A percentile compares a stretch with the other conserved stretches of the same genome.
Evolutionary conservation across 2,329 filamentous ascomycete species (phyloP).

Genomic region (Fusarium sambucinum): DNA sequence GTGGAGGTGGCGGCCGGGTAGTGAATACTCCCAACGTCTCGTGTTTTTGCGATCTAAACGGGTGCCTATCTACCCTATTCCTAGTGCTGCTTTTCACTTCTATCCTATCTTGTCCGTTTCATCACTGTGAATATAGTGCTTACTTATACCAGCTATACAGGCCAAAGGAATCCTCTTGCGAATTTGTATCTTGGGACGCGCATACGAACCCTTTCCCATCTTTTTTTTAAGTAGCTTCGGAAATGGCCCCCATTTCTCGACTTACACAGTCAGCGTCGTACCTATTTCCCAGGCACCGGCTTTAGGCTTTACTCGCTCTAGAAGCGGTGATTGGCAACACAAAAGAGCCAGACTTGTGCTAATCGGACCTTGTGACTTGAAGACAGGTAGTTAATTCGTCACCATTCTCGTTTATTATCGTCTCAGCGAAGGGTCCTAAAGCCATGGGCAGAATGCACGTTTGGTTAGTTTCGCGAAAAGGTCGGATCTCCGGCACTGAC

Average conservation of each 20-base stretch:
- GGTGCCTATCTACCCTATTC: background rate
- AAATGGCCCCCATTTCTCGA: conserved; percentile 32
- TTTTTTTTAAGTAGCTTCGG: background rate
- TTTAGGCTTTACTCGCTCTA: conserved; percentile 28
- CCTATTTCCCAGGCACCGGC: conserved; percentile 36
- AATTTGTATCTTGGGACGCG: background rate
- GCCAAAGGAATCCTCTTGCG: too few species aligned
- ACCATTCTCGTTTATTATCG: conserved; percentile 28
- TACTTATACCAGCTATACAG: too few species aligned
- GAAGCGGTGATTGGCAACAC: conserved; percentile 35
- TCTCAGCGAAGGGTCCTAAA: conserved; percentile 10
- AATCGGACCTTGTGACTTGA: conserved; percentile 36
- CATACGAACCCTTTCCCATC: background rate
- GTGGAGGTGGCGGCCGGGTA: conserved; percentile 28
- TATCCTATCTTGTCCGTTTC: too few species aligned
- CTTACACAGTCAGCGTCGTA: conserved; percentile 41
- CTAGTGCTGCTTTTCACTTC: too few species aligned
- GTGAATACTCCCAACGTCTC: conserved; percentile 5
- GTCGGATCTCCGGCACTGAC: background rate
- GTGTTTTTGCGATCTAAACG: background rate
- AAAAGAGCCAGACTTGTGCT: conserved; percentile 22
- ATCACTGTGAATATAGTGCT: too few species aligned
- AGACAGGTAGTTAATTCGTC: conserved; percentile 32
- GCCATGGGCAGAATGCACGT: conserved; percentile 1
- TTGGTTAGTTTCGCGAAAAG: conserved; percentile 9